Base-by-base conservation (phyloP, 2,329 filamentous ascomycete species). In the Neofusicoccum kwambonambiense region DNA sequence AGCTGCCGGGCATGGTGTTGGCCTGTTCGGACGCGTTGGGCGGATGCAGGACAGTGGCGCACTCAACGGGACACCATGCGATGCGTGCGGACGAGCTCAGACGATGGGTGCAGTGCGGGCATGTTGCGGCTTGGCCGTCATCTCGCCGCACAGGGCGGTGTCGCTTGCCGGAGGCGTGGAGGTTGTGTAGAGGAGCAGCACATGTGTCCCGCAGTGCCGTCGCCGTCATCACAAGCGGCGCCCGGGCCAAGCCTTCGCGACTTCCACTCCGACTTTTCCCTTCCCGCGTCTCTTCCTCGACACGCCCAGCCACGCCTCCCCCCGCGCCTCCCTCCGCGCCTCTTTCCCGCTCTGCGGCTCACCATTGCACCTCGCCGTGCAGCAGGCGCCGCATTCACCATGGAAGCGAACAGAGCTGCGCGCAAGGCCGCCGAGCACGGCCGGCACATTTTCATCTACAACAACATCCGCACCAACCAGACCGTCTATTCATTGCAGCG, bases 401-500 rank as follows among this genome's bases (percentile, higher is more conserved):
- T 60, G 56, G 15, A n/a, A 27, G 9, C 34, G 31, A 47, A 15
- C 42, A 47, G 11, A 35, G 41, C 42, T 45, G 41, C 27, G 56
- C 56, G 41, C 3, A 9, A 44, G 45, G 34, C 45, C 45, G 45
- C 58, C 22, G 58, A 62, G 37, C 44, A 41, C 5, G 58, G 44
- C 45, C 80, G 83, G 70, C 82, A 87, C 74, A 87, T 89, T 71
- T 89, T 86, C 74, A 82, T 84, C 71, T 89, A 87, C 76, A 81
- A 82, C 70, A 83, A 89, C 73, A 78, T 86, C 69, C 81, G 82
- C 67, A 88, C 87, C 41, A 87, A 88, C 66, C 87, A 89, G 75
- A 83, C 89, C 68, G 78, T 89, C 63, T 89, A 89, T 75, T 88
- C 87, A 22, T 76, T 89, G 68, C 82, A 81, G 45, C 81, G 83